Conservation (phyloP, 805 yeast species). For the Metschnikowia sp. region DNA sequence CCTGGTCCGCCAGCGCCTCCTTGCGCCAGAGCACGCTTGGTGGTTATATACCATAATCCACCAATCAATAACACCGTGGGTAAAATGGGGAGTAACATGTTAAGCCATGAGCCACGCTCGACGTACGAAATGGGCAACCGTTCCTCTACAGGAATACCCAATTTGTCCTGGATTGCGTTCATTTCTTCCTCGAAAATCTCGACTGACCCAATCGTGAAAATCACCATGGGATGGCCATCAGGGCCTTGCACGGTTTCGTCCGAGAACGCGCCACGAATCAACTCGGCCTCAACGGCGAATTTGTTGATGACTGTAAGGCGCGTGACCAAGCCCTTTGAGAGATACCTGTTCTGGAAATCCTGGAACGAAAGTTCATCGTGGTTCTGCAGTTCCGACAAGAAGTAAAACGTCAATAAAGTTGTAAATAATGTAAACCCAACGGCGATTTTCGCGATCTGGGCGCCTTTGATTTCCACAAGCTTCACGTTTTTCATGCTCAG, state of each 20-base stretch:
- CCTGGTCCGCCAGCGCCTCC: slow-evolving; percentile 61
- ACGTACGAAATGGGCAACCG: slow-evolving; percentile 75
- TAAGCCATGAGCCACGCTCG: slow-evolving; percentile 63
- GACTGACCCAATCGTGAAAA: slow-evolving; percentile 85
- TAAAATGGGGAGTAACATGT: slow-evolving; percentile 63
- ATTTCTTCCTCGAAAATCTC: slow-evolving; percentile 82
- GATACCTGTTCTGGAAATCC: slow-evolving; percentile 76
- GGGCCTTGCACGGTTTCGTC: slow-evolving; percentile 37
- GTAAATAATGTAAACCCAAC: slow-evolving; percentile 19
- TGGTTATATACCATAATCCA: slow-evolving; percentile 66
- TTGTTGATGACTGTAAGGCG: slow-evolving; percentile 71
- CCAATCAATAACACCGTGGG: slow-evolving; percentile 83
- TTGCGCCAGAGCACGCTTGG: slow-evolving; percentile 46
- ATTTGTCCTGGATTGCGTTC: slow-evolving; percentile 64
- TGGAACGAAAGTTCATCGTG: slow-evolving; percentile 55
- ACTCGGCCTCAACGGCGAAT: slow-evolving; percentile 65
- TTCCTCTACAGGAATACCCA: slow-evolving; percentile 63
- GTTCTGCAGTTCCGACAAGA: slow-evolving; percentile 13
- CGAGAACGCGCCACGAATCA: slow-evolving; percentile 45
- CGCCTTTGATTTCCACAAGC: slow-evolving; percentile 22
- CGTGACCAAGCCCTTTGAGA: slow-evolving; percentile 76
- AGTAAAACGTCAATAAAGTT: slow-evolving; percentile 12
- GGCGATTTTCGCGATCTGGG: slow-evolving; percentile 11
- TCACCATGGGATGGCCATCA: slow-evolving; percentile 45
- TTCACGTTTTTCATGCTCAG: slow-evolving; percentile 32